These are phyloP conservation scores for Cladosporium oxysporum DNA, from an alignment of 2,329 filamentous ascomycete species.

Conservation along the genomic window DNA sequence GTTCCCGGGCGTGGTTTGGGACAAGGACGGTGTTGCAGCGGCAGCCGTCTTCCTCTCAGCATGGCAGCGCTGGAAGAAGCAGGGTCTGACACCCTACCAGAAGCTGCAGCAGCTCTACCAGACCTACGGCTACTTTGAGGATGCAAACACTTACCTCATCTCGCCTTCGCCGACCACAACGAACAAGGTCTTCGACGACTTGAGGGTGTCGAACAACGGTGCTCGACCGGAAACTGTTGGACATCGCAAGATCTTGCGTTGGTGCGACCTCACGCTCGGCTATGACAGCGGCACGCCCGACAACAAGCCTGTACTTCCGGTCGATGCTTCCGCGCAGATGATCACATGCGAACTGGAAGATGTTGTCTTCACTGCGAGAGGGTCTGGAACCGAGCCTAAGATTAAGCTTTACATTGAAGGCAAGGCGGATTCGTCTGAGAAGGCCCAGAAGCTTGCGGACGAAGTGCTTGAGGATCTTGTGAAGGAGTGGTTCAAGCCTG, in stretches of 20 bases:
- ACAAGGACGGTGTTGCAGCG: conserved; percentile 66
- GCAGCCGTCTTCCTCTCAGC: conserved; percentile 61
- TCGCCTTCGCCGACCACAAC: conserved; percentile 58
- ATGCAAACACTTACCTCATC: conserved; percentile 64
- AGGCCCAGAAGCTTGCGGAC: conserved; percentile 47
- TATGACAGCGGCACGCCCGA: conserved; percentile 59
- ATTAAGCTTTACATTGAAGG: conserved; percentile 62
- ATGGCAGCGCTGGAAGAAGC: conserved; percentile 51
- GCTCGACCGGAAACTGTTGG: conserved; percentile 44
- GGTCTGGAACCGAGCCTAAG: conserved; percentile 67
- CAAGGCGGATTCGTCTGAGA: conserved; percentile 42
- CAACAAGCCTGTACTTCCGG: conserved; percentile 56
- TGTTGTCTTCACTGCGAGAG: conserved; percentile 61
- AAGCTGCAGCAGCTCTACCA: conserved; percentile 60
- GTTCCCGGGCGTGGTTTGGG: conserved; percentile 62
- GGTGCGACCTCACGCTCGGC: conserved; percentile 63
- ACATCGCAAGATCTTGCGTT: conserved; percentile 54
- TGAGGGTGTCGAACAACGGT: conserved; percentile 45
- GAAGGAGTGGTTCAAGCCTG: conserved; percentile 50
- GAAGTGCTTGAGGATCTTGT: conserved; percentile 50
- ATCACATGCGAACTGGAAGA: conserved; percentile 62
- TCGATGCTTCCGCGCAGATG: conserved; percentile 62
- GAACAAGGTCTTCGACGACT: conserved; percentile 55
- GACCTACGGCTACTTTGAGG: conserved; percentile 62
- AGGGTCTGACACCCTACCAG: conserved; percentile 57